Evolutionary conservation across 2,329 filamentous ascomycete genomes (phyloP), one percentile per base, ranked within the genome.

Genomic region (Camptophora hylomeconis): DNA sequence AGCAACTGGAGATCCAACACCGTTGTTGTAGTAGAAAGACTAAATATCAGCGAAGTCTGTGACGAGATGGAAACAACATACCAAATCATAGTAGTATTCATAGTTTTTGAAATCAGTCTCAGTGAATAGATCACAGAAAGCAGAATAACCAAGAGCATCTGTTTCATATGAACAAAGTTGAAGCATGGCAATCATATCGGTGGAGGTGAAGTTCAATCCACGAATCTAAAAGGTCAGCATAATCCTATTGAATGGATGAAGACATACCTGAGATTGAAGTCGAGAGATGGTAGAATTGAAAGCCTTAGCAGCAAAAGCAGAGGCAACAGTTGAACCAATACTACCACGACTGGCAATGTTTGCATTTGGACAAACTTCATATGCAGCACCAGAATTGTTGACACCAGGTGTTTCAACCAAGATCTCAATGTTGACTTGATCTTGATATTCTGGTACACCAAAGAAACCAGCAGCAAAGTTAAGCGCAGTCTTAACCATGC

Each of bases 391-490:
- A n/a, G 72, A 77, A 46, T 80, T 81, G 52, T 82, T 82, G 49
- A 69, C 76, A 3, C 58, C 58, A 2, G 46, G 45, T 9, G 60
- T 53, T 44, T 83, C 78, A 20, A 81, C 79, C 7, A 78, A 72
- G 9, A 80, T 62, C 42, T 80, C 71, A 11, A 81, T 65, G 0
- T 73, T 80, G 5, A 67, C 76, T 45, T 81, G 79, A 17, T 72
- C 65, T 20, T 20, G 19, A 2, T 71, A 64, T 78, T 78, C 83
- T 24, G 75, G 67, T 0, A 82, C 62, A 1, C 78, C 78, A 45
- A 83, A 83, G 56, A 84, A 83, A 0, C 79, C 79, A 5, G 77
- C 73, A 46, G 82, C 54, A 52, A 81, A 83, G 51, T 83, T 78
- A 50, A 83, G 77, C 2, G 77, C 76, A 24, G 67, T 76, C 49